Evolutionary conservation across 345 rosid genomes (phyloP).

Genomic region (Populus pruinosa): DNA sequence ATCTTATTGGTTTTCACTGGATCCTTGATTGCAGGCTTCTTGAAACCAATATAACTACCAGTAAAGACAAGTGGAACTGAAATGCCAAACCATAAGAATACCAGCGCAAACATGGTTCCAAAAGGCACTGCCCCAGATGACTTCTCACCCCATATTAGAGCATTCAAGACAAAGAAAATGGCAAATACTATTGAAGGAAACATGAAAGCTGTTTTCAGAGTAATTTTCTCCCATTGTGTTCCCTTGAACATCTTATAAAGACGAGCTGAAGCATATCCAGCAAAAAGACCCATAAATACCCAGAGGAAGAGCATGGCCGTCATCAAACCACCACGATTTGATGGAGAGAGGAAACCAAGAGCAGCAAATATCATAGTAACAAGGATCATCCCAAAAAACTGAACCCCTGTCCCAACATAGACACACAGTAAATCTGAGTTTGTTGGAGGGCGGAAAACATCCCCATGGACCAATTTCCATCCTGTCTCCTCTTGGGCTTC

Average conservation of each 20-base stretch:
- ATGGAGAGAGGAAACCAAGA: constrained; percentile 88
- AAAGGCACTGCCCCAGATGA: constrained; percentile 96
- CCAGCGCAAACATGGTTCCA: constrained; percentile 88
- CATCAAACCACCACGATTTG: constrained; percentile 90
- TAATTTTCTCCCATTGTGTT: constrained; percentile 77
- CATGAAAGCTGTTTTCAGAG: constrained; percentile 68
- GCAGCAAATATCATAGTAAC: constrained; percentile 88
- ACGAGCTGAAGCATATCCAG: constrained; percentile 77
- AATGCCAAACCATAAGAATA: constrained; percentile 84
- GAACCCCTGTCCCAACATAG: constrained; percentile 88
- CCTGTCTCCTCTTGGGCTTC: constrained; percentile 93
- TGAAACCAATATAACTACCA: constrained; percentile 71
- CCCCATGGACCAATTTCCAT: constrained; percentile 94
- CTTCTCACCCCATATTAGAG: constrained; percentile 87
- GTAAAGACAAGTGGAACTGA: constrained; percentile 81
- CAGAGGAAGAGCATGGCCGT: constrained; percentile 84
- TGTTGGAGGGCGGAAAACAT: constrained; percentile 80
- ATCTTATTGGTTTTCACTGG: constrained; percentile 90
- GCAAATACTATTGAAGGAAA: constrained; percentile 67
- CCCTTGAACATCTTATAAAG: constrained; percentile 81
- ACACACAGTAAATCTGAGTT: constrained; percentile 75
- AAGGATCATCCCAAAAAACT: constrained; percentile 80
- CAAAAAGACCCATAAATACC: constrained; percentile 91
- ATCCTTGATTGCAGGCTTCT: constrained; percentile 65
- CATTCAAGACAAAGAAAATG: constrained; percentile 72